Evolutionary conservation across 2,329 filamentous ascomycete species (phyloP), one percentile per base, ranked within the genome.

Genomic region (Aspergillus piperis): DNA sequence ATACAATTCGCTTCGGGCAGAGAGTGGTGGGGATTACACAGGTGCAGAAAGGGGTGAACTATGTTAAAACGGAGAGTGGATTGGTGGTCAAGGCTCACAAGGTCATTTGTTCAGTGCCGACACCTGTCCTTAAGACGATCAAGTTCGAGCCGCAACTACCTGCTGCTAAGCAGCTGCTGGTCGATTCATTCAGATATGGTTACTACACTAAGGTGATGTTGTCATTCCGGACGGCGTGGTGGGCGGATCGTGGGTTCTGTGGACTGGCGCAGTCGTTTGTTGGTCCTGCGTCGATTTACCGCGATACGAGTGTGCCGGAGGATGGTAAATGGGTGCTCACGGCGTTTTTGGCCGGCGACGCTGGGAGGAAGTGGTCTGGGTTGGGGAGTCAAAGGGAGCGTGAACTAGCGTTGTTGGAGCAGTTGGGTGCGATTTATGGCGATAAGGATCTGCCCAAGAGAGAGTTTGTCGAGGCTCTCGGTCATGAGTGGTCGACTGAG

Each of bases 191-290:
- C 5, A 68, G 63, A 0, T 77, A 80, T 41, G 82, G 83, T 3
- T 80, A 80, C 61, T 83, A 84, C 64, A 79, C 77, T 53, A 86
- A 86, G 67, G 78, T 78, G 5, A 82, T 86, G 55, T 66, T 81
- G 30, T 65, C 70, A 5, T 83, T 78, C 66, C 65, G 66, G 13
- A 58, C 67, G 3, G 77, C 81, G 0, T 83, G 79, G 68, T 86
- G 83, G 84, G 68, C 73, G 1, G 66, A 73, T 0, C 59, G 69
- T 1, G 78, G 80, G 0, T 75, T 80, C 38, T 82, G 78, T 60
- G 84, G 84, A 2, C 71, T 81, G 1, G 70, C 74, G 0, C 76
- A 80, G 54, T 81, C 79, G 0, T 80, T 80, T 50, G 65, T 70
- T 5, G 83, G 83, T 0, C 83, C 83, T 0, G 76, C 77, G 3